These are phyloP conservation scores for Rostrohypoxylon terebratum DNA, from an alignment of 495 filamentous ascomycete species.

Conservation along the genomic window DNA sequence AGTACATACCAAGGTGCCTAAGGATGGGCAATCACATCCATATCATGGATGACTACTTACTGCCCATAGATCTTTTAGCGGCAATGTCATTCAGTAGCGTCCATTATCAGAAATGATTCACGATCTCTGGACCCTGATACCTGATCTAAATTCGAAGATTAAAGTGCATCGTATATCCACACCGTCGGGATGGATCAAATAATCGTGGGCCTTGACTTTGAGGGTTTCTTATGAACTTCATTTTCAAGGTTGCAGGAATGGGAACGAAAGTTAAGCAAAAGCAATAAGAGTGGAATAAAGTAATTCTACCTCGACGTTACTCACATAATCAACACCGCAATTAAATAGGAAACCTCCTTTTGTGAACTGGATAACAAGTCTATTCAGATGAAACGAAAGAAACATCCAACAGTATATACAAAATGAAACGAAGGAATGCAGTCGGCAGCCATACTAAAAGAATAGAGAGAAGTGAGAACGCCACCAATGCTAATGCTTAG, in stretches of 20 bases:
- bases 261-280: neutral
- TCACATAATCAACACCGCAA: neutral
- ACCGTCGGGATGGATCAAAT: neutral
- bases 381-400: constrained; percentile 10
- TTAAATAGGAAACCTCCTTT: neutral
- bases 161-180: neutral
- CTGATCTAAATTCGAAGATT: too few species aligned
- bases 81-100: too few species aligned
- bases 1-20: too few species aligned
- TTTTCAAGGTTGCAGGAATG: neutral
- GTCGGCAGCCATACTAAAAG: neutral
- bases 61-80: too few species aligned
- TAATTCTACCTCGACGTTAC: constrained; percentile 15
- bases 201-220: neutral
- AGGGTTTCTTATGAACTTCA: neutral
- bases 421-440: constrained; percentile 1
- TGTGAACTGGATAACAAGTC: neutral
- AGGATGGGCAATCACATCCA: neutral
- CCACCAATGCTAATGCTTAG: constrained; percentile 31
- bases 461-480: constrained; percentile 10
- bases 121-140: too few species aligned
- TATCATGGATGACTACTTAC: too few species aligned
- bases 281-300: neutral
- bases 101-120: too few species aligned
- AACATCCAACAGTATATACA: constrained; percentile 19